Base-by-base conservation (phyloP, 306 rosid species). In the Prunus persica region DNA sequence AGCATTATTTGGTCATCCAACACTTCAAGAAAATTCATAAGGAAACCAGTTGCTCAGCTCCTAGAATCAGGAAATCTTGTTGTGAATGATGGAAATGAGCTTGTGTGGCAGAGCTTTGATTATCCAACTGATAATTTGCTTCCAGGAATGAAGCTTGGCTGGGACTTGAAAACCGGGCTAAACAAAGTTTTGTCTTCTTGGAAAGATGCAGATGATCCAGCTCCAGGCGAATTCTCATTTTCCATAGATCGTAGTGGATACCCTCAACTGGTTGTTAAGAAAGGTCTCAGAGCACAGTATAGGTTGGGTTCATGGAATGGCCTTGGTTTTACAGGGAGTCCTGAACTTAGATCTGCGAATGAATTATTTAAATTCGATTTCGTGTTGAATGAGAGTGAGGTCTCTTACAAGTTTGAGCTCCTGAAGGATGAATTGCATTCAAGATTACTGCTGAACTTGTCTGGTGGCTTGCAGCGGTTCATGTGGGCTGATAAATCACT, bases 71-170 rank as follows among this genome's bases (percentile, higher is more conserved):
- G 93, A 30, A 90, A 90, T 65, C 78, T 90, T 6, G 83, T 90
- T 25, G 85, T 71, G 47, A 61, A 58, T 27, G 88, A 79, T 54
- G 66, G 60, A 15, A 45, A 69, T 8, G 84, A 11, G 2, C 47
- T 18, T 65, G 70, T 79, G 67, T 88, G 91, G 96, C 88, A 90
- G 57, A 87, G 88, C 82, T 88, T 85, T 62, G 91, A 86, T 52
- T 81, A 88, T 25, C 93, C 90, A n/a, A 46, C 75, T 63, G 91
- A 88, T 51, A 84, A 91, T 24, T 34, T 88, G 8, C 43, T 88
- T n/a, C 90, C 90, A 3, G 86, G 82, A 28, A 87, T 86, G 93
- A 90, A 90, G 69, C 11, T 86, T 3, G 92, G 92, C 13, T 84
- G 89, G 88, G 79, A 88, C 75, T 68, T 58, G 4, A 78, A 50